Percentiles rank a stretch among this genome's conserved stretches.
phyloP scores from a whole-genome alignment of 495 filamentous ascomycete genomes.

The Chaetomium cochliodes region DNA sequence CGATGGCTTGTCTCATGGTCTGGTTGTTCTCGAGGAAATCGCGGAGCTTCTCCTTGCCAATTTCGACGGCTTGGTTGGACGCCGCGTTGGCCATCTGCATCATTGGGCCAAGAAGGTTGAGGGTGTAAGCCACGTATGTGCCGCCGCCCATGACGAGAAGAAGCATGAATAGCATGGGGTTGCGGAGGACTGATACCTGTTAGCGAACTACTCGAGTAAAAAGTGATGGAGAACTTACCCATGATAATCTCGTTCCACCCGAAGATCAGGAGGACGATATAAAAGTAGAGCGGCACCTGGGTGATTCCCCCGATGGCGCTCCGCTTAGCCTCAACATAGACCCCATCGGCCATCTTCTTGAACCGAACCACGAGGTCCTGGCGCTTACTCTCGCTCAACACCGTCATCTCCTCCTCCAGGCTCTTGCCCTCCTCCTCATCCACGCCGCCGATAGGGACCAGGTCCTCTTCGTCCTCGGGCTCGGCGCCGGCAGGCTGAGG shows the following conservation, averaged over 20 bases:
- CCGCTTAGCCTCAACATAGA: conserved; percentile 95
- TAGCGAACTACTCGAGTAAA: conserved; percentile 29
- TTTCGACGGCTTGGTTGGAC: conserved; percentile 76
- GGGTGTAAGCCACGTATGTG: conserved; percentile 83
- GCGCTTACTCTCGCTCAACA: conserved; percentile 80
- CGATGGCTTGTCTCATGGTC: conserved; percentile 74
- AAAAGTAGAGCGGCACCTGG: conserved; percentile 93
- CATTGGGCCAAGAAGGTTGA: conserved; percentile 96
- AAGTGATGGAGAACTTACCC: conserved; percentile 56
- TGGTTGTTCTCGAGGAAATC: conserved; percentile 83
- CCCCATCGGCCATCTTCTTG: conserved; percentile 95
- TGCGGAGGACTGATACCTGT: conserved; percentile 71
- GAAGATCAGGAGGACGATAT: conserved; percentile 78
- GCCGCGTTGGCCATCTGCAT: conserved; percentile 91
- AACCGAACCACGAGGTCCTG: conserved; percentile 91
- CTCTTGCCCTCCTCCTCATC: conserved; percentile 93
- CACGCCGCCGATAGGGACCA: conserved; percentile 79
- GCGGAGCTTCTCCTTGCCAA: conserved; percentile 82
- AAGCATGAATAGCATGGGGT: conserved; percentile 88
- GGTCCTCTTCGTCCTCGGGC: conserved; percentile 83
- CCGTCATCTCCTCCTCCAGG: conserved; percentile 92
- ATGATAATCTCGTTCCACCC: conserved; percentile 97
- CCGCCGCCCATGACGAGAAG: conserved; percentile 70
- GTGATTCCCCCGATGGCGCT: conserved; percentile 94
- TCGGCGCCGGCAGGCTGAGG: conserved; percentile 71